Percentiles rank a stretch among this genome's conserved stretches.
phyloP scores from a whole-genome alignment of 345 rosid genomes.

The Citrus maxima region DNA sequence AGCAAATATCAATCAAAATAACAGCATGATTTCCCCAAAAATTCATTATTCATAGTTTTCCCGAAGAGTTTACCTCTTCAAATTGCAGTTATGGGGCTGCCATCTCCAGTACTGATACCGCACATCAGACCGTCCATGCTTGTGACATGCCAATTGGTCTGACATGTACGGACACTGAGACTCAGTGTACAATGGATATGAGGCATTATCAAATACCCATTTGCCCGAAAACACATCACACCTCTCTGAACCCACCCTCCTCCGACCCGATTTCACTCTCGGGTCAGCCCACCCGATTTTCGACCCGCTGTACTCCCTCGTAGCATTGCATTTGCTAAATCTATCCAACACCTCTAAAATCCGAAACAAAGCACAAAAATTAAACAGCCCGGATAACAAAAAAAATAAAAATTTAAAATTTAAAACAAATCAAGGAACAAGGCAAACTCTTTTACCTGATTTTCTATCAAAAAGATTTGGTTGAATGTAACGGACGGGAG shows the following conservation, averaged over 20 bases:
- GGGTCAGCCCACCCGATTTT: constrained; percentile 53
- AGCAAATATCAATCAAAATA: background rate
- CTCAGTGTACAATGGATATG: constrained; percentile 79
- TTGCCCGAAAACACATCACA: constrained; percentile 86
- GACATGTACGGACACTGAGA: constrained; percentile 95
- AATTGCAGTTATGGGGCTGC: constrained; percentile 87
- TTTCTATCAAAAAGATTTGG: constrained; percentile 50
- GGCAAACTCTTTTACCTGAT: constrained; percentile 26
- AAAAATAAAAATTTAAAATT: background rate
- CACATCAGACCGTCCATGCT: constrained; percentile 90
- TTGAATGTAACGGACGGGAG: constrained; percentile 34
- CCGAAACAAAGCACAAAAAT: background rate
- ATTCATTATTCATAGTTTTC: background rate
- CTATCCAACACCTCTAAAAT: constrained; percentile 72
- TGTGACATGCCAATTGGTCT: constrained; percentile 92
- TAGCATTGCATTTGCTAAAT: constrained; percentile 70
- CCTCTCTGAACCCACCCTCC: constrained; percentile 29
- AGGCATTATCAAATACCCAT: constrained; percentile 78
- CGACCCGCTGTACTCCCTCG: constrained; percentile 61
- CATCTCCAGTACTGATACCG: constrained; percentile 86
- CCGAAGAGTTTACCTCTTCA: constrained; percentile 48
- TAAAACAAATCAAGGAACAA: background rate
- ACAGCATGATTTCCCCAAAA: background rate
- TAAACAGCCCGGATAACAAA: background rate
- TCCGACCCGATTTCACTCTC: constrained; percentile 20